Evolutionary conservation across 2,329 filamentous ascomycete genomes (phyloP).

Genomic region (Trichophyton equinum): DNA sequence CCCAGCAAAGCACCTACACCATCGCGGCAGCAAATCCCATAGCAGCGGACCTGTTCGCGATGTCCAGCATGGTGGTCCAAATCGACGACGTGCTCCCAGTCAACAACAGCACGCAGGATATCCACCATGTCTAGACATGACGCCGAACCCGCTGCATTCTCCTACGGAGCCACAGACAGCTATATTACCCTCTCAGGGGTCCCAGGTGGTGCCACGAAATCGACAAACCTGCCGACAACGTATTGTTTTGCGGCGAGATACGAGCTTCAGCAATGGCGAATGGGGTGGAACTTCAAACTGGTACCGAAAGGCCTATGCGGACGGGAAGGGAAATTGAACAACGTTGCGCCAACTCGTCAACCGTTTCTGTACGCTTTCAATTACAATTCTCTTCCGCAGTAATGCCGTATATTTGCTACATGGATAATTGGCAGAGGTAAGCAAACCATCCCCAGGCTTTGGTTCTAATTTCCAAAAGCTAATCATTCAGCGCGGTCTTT

Average conservation of each 20-base stretch:
- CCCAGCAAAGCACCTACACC: neutral
- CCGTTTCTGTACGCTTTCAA: neutral
- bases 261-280: neutral
- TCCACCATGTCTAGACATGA: neutral
- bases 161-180: neutral
- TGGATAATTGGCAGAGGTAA: too few species aligned
- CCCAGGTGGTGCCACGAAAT: neutral
- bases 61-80: neutral
- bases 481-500: neutral
- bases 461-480: neutral
- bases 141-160: neutral
- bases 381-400: too few species aligned
- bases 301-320: constrained; percentile 9
- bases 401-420: neutral
- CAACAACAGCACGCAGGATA: neutral
- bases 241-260: neutral
- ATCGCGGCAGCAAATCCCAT: neutral
- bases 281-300: constrained; percentile 12
- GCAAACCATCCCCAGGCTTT: neutral
- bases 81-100: neutral
- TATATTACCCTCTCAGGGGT: neutral
- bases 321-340: neutral
- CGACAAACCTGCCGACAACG: neutral
- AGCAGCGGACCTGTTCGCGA: neutral
- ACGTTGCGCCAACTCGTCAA: neutral